phyloP scores from a whole-genome alignment of 495 filamentous ascomycete genomes.

The Lasiosphaeria ovina region DNA sequence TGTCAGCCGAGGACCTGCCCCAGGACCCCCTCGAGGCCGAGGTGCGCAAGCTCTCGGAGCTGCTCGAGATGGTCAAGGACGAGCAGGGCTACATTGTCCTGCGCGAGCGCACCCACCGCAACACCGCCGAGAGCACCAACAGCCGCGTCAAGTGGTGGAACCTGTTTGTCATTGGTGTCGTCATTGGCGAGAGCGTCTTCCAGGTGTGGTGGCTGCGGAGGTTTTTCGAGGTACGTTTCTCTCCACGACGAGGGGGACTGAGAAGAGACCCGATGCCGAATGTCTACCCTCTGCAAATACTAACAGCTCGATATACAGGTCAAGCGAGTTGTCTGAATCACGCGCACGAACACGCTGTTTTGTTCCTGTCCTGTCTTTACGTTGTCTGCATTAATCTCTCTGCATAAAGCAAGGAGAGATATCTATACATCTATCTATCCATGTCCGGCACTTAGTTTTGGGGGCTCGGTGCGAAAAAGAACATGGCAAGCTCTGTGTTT shows the following conservation, averaged over 20 bases:
- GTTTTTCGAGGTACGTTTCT: conserved; percentile 82
- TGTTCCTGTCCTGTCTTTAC: conserved; percentile 19
- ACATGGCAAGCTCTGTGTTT: not conserved
- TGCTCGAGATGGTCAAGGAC: conserved; percentile 88
- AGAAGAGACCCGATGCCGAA: not conserved
- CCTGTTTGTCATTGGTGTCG: conserved; percentile 87
- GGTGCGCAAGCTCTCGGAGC: conserved; percentile 81
- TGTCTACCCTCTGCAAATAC: conserved; percentile 5
- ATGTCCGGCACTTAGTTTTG: conserved; percentile 14
- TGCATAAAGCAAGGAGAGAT: conserved; percentile 6
- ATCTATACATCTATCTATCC: not conserved
- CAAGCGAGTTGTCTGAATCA: conserved; percentile 35
- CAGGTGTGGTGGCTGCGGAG: conserved; percentile 99
- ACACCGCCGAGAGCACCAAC: conserved; percentile 98
- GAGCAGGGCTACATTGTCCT: conserved; percentile 97
- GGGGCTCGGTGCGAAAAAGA: not conserved
- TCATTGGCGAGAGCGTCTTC: conserved; percentile 90
- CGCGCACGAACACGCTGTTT: not conserved
- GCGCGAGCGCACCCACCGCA: conserved; percentile 91
- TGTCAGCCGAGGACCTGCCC: conserved; percentile 79
- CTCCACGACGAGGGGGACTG: not conserved
- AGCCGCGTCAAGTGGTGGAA: conserved; percentile 99
- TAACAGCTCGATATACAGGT: conserved; percentile 20
- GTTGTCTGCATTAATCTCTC: not conserved
- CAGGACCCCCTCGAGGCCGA: conserved; percentile 89